Conservation (phyloP, 2,329 filamentous ascomycete genomes). For the Penicillium sp. region DNA sequence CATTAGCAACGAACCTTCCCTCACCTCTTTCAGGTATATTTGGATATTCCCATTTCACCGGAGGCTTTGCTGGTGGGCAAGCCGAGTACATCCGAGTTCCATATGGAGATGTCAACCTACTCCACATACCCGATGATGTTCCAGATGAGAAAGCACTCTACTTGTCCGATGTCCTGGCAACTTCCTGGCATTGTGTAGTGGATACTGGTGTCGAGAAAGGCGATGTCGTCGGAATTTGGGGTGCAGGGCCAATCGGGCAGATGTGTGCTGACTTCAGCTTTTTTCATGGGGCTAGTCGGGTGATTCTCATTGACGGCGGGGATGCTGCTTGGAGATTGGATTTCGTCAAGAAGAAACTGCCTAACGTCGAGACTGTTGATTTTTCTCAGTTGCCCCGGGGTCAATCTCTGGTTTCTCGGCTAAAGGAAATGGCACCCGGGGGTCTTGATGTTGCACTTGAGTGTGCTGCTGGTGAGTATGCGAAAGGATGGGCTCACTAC, state of each 20-base stretch:
- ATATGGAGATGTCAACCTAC: slow-evolving; percentile 74
- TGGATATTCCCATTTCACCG: slow-evolving; percentile 73
- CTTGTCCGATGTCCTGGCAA: slow-evolving; percentile 76
- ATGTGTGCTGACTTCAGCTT: slow-evolving; percentile 69
- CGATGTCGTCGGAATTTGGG: slow-evolving; percentile 80
- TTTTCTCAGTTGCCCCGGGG: slow-evolving; percentile 63
- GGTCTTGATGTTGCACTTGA: slow-evolving; percentile 76
- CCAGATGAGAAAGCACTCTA: slow-evolving; percentile 83
- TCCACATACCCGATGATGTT: slow-evolving; percentile 74
- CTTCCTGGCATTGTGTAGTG: slow-evolving; percentile 78
- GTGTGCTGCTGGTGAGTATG: slow-evolving; percentile 63
- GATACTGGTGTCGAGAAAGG: slow-evolving; percentile 77
- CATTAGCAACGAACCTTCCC: neutral
- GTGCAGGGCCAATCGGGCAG: slow-evolving; percentile 81
- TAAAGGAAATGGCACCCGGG: slow-evolving; percentile 72
- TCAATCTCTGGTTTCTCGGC: slow-evolving; percentile 65
- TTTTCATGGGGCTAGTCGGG: slow-evolving; percentile 68
- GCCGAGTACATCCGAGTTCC: slow-evolving; percentile 85
- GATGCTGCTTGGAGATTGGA: slow-evolving; percentile 63
- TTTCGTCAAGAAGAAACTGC: slow-evolving; percentile 64
- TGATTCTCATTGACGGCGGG: slow-evolving; percentile 78
- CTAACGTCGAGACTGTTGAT: slow-evolving; percentile 67
- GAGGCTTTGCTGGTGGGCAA: slow-evolving; percentile 84
- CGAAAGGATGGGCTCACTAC: slow-evolving; percentile 62
- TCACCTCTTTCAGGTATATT: slow-evolving; percentile 54